Evolutionary conservation across 2,329 filamentous ascomycete species (phyloP).

Genomic region (Ceratocystis alfenasii): DNA sequence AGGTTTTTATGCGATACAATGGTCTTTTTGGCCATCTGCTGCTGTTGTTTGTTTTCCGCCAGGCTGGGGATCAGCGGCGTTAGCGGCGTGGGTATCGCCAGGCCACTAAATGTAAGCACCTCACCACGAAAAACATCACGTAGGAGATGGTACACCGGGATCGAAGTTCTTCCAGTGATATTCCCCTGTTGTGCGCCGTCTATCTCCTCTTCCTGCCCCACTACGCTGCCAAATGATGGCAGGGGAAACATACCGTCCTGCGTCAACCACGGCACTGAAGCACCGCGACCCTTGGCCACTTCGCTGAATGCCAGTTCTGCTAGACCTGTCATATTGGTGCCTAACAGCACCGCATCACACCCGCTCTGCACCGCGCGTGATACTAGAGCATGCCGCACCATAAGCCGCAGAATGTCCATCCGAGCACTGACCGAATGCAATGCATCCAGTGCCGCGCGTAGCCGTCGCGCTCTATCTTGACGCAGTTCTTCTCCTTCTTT

Average conservation of each 20-base stretch:
- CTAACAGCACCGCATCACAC: conserved; percentile 66
- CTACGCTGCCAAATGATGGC: conserved; percentile 26
- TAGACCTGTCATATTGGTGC: conserved; percentile 75
- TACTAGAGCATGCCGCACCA: conserved; percentile 61
- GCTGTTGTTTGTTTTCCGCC: conserved; percentile 28
- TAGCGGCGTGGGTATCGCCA: conserved; percentile 40
- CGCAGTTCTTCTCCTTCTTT: conserved; percentile 44
- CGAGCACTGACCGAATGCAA: conserved; percentile 64
- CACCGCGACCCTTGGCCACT: conserved; percentile 83
- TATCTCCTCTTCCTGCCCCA: neutral
- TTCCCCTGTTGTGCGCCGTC: neutral
- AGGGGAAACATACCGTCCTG: conserved; percentile 52
- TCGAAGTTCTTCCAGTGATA: conserved; percentile 22
- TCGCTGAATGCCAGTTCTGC: conserved; percentile 77
- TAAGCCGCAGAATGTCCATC: conserved; percentile 57
- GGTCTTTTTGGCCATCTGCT: conserved; percentile 24
- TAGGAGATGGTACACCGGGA: conserved; percentile 59
- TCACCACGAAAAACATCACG: conserved; percentile 79
- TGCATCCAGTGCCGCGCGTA: conserved; percentile 45
- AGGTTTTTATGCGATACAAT: conserved; percentile 59
- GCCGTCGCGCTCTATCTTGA: conserved; percentile 27
- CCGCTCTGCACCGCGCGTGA: conserved; percentile 45
- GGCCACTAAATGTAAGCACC: conserved; percentile 51
- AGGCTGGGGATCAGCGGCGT: conserved; percentile 32
- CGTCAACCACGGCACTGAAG: conserved; percentile 67